These are phyloP conservation scores for Cyclocybe cylindracea DNA, from an alignment of 768 basidiomycete genomes.

Conservation along the genomic window DNA sequence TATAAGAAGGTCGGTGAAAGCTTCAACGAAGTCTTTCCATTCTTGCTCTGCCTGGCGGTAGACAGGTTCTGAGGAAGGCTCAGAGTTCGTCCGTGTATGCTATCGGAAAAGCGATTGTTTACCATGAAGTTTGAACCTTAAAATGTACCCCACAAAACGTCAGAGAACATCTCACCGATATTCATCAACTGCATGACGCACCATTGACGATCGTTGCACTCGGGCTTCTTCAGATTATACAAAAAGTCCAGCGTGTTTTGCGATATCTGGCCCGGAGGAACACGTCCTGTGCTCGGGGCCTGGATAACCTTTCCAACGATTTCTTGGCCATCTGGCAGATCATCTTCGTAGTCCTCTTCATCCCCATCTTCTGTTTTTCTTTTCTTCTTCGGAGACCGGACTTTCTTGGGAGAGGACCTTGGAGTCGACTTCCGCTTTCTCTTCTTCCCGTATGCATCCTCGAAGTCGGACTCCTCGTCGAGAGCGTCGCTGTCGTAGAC, in stretches of 20 bases:
- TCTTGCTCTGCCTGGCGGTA: conserved; percentile 85
- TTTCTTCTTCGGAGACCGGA: conserved; percentile 23
- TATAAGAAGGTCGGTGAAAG: conserved; percentile 63
- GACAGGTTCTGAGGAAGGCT: conserved; percentile 56
- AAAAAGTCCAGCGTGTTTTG: conserved; percentile 85
- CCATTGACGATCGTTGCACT: conserved; percentile 86
- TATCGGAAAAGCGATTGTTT: conserved; percentile 7
- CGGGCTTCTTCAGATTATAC: conserved; percentile 64
- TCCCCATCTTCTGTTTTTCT: conserved; percentile 26
- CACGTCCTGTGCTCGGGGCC: conserved; percentile 81
- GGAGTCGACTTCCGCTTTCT: conserved; percentile 18
- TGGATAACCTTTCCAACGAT: conserved; percentile 76
- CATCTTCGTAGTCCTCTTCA: conserved; percentile 30
- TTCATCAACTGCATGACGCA: conserved; percentile 23
- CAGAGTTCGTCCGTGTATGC: background rate
- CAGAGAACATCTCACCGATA: background rate
- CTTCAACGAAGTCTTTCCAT: conserved; percentile 83
- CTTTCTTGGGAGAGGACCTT: conserved; percentile 6
- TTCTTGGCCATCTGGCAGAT: conserved; percentile 58
- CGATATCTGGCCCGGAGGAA: conserved; percentile 84
- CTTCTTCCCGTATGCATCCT: conserved; percentile 21
- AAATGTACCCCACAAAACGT: no score
- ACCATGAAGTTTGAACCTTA: conserved; percentile 86
- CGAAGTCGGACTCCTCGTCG: conserved; percentile 36
- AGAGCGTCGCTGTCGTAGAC: conserved; percentile 47